Evolutionary conservation across 1,284 basidiomycete genomes (phyloP), one percentile per base, ranked within the genome.

Genomic region (Leccinum variabile): DNA sequence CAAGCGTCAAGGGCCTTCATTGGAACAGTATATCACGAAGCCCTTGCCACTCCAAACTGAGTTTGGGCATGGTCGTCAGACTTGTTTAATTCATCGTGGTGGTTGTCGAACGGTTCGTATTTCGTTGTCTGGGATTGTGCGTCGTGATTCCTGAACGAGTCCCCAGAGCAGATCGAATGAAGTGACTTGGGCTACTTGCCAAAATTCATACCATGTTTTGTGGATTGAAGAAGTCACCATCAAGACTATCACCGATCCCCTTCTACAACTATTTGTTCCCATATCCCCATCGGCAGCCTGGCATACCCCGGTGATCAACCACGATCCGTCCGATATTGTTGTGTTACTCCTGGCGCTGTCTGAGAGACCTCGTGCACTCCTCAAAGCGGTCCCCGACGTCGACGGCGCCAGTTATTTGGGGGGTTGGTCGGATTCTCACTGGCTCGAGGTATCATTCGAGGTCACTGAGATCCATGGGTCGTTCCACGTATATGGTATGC

Each of bases 401-500:
- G 70, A 69, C 8, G 65, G 68, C 13, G 67, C 65, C 11, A 82
- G 86, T 32, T 81, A 80, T 56, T 80, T 91, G 0, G 89, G 91
- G 71, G 75, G 91, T 11, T 90, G 88, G 86, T 69, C 75, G 0
- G 77, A 76, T 0, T 72, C 78, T 30, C 69, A 72, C 32, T 32
- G 32, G 6, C 64, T 85, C 1, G 78, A 82, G 57, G 76, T 72
- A 0, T 80, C 77, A 0, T 70, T 79, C 56, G 84, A 90, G 22
- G 87, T 90, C 22, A 84, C 86, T 0, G 80, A 85, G 32, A 67
- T 70, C 1, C 88, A 90, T 65, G 84, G 82, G 0, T 77, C 80
- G 2, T 90, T 89, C 67, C 85, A 87, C 64, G 75, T 80, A 3
- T 88, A 90, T 66, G 86, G 89, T 88, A 61, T 33, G 46, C 4